phyloP scores from a whole-genome alignment of 768 basidiomycete genomes.

The Cystobasidium onofrii region DNA sequence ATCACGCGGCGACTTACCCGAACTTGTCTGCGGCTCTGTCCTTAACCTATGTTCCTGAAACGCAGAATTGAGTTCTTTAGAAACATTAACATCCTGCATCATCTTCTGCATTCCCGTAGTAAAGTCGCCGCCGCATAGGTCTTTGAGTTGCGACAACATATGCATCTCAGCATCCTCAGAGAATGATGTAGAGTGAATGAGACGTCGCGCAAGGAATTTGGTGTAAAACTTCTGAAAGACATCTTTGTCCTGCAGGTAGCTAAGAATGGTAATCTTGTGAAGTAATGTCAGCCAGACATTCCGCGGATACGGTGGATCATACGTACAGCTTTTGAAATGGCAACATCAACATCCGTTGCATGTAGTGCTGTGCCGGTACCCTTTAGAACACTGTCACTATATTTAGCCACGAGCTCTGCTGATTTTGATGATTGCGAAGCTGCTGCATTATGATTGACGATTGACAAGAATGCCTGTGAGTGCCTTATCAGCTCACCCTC shows the following conservation, averaged over 20 bases:
- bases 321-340: slow-evolving; percentile 78
- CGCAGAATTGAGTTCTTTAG: slow-evolving; percentile 85
- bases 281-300: neutral
- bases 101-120: slow-evolving; percentile 91
- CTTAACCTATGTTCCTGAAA: slow-evolving; percentile 78
- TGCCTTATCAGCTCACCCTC: too few relatives aligned
- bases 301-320: neutral
- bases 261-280: slow-evolving; percentile 85
- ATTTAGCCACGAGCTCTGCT: slow-evolving; percentile 84
- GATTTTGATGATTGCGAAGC: slow-evolving; percentile 73
- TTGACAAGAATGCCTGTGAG: slow-evolving; percentile 74
- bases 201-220: slow-evolving; percentile 82
- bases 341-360: slow-evolving; percentile 79
- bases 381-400: slow-evolving; percentile 74
- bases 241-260: slow-evolving; percentile 97
- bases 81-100: slow-evolving; percentile 93
- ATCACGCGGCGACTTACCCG: too few relatives aligned
- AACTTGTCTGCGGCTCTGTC: slow-evolving; percentile 57
- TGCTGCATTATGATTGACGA: slow-evolving; percentile 84
- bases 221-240: slow-evolving; percentile 98
- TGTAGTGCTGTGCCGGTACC: slow-evolving; percentile 94
- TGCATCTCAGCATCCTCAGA: slow-evolving; percentile 93
- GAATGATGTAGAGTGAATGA: slow-evolving; percentile 80
- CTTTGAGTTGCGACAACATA: slow-evolving; percentile 96
- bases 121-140: slow-evolving; percentile 92